A percentile compares a stretch with the other conserved stretches of the same genome.
phyloP scores from a whole-genome alignment of 2,329 filamentous ascomycete genomes.

The Fusarium sp. region DNA sequence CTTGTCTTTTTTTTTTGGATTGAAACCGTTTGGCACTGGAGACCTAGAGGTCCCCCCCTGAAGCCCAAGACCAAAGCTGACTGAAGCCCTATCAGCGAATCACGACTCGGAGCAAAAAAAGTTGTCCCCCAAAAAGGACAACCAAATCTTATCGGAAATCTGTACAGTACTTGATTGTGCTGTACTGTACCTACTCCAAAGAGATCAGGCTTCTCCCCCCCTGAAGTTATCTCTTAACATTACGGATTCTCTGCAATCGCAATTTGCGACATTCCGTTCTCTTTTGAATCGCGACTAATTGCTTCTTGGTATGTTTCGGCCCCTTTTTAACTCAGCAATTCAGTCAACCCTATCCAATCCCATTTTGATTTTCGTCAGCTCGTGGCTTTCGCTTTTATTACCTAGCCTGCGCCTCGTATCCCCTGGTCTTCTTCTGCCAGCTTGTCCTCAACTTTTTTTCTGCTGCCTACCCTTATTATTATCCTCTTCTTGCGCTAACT shows the following conservation, averaged over 20 bases:
- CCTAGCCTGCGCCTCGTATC: constrained; percentile 27
- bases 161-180: constrained; percentile 16
- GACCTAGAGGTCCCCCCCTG: background rate
- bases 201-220: constrained; percentile 1
- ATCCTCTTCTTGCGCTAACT: constrained; percentile 13
- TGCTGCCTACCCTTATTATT: constrained; percentile 28
- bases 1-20: constrained; percentile 14
- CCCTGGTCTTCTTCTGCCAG: constrained; percentile 37
- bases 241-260: constrained; percentile 6
- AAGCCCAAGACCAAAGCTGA: constrained; percentile 24
- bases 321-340: constrained; percentile 6
- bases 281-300: constrained; percentile 12
- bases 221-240: constrained; percentile 3
- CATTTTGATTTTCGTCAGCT: constrained; percentile 10
- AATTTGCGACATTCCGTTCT: constrained; percentile 36
- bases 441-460: constrained; percentile 40
- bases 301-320: constrained; percentile 25
- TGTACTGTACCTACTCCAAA: constrained; percentile 1
- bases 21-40: constrained; percentile 6
- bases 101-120: constrained; percentile 22
- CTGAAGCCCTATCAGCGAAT: constrained; percentile 33
- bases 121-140: constrained; percentile 15
- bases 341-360: background rate
- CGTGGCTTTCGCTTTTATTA: constrained; percentile 27
- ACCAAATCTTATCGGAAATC: constrained; percentile 33